Evolutionary conservation across 352 stramenopile species (phyloP), one percentile per base, ranked within the genome.

Genomic region (Phytopythium delawarense): DNA sequence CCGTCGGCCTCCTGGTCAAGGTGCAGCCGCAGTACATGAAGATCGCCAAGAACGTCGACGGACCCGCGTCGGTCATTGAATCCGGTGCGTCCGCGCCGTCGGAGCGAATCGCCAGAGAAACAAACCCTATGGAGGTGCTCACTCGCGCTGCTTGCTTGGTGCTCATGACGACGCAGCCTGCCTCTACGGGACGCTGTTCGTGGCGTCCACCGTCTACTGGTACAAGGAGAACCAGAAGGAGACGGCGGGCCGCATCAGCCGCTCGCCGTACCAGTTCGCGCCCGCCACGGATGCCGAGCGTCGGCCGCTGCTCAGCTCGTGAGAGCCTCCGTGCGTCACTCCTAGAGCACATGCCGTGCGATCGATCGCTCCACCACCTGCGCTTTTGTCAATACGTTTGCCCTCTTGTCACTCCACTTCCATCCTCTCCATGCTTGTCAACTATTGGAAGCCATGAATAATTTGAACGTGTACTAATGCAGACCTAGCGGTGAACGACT

Each of bases 1-100:
- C 72, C 16, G 71, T 95, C 49, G 86, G 72, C 20, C 59, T 91
- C 30, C 65, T 95, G 4, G 75, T 95, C 48, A 75, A 91, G 63
- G 66, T 81, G 44, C 86, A 95, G 62, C 86, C 86, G 12, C 67
- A 95, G 66, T 95, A 92, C 72, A 83, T 95, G 70, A 92, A 93
- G 70, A 78, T 91, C 16, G 72, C 79, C 72, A 91, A 89, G 66
- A 84, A 78, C 51, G 78, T 91, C 32, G 71, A 75, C 50, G 75
- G 75, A 20, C 72, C 86, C 11, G 62, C 69, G n/a, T 76, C 86
- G 49, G 78, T 95, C 23, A 88, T 89, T 52, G 81, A 91, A 59
- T 81, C 80, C 15, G 71, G 72, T 82, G 60, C 21, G 64, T 44
- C 35, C 35, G 35, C 12, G 5, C 12, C 35, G 12, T 40, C 28